These are phyloP conservation scores for Vigna angularis DNA, from an alignment of 306 rosid genomes.

Conservation along the genomic window DNA sequence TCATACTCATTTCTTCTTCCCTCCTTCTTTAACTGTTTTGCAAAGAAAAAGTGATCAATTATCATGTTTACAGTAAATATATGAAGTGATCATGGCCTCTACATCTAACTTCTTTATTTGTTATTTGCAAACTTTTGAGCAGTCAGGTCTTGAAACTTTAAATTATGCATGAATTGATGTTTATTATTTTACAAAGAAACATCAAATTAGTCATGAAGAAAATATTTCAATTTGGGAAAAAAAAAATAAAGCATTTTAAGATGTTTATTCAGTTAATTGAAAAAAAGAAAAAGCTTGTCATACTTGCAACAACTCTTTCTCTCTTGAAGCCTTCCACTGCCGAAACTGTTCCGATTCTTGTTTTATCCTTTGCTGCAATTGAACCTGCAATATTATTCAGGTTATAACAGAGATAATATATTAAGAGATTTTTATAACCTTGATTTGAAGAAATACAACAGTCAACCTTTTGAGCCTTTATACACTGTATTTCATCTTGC, in stretches of 20 bases:
- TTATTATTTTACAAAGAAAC: conserved; percentile 25
- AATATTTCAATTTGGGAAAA: conserved; percentile 33
- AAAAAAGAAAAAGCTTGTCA: conserved; percentile 41
- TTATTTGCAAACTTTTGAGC: conserved; percentile 28
- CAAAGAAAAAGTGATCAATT: conserved; percentile 42
- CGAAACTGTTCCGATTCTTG: conserved; percentile 99
- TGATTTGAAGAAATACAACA: conserved; percentile 44
- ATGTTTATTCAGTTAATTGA: conserved; percentile 27
- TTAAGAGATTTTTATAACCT: conserved; percentile 31
- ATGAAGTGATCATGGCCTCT: conserved; percentile 25
- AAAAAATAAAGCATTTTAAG: conserved; percentile 18
- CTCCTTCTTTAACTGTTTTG: conserved; percentile 84
- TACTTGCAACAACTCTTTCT: conserved; percentile 97
- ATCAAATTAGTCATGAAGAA: conserved; percentile 15
- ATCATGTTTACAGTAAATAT: conserved; percentile 21
- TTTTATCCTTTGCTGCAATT: conserved; percentile 93
- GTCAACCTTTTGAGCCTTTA: conserved; percentile 95
- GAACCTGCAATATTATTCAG: conserved; percentile 67
- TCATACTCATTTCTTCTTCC: conserved; percentile 99
- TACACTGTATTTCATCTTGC: conserved; percentile 97
- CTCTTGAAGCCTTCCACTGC: conserved; percentile 99
- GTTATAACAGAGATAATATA: conserved; percentile 29
- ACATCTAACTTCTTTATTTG: conserved; percentile 16
- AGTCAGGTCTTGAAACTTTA: conserved; percentile 19
- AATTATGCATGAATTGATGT: conserved; percentile 14